Evolutionary conservation across 106 monocot genomes (phyloP).

Genomic region (Dendrobium catenatum): DNA sequence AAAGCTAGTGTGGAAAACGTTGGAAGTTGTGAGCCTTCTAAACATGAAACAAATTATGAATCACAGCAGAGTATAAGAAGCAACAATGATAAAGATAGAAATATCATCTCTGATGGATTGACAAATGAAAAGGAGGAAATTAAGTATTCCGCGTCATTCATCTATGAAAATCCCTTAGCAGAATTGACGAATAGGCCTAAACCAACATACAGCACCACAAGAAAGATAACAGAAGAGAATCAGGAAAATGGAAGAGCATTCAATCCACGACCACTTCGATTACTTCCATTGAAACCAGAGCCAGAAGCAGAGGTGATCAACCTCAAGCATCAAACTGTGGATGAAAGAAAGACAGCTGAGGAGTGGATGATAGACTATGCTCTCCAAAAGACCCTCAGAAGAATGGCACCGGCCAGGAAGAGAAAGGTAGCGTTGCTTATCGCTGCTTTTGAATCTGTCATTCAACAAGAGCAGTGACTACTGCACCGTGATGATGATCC

Average conservation of each 20-base stretch:
- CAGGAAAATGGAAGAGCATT: slow-evolving; percentile 6
- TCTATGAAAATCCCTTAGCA: slow-evolving; percentile 5
- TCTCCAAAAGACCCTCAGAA: slow-evolving; percentile 34
- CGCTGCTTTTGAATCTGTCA: slow-evolving; percentile 61
- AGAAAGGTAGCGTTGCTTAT: slow-evolving; percentile 62
- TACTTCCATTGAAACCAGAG: slow-evolving; percentile 29
- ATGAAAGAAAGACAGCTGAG: slow-evolving; percentile 59
- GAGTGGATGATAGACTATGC: slow-evolving; percentile 77
- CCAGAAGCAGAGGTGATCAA: slow-evolving; percentile 43
- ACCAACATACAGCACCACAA: not conserved
- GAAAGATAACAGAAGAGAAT: not conserved
- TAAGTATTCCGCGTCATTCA: not conserved
- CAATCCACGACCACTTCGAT: slow-evolving; percentile 29
- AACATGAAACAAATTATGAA: not conserved
- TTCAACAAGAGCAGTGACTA: slow-evolving; percentile 6
- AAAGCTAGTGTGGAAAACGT: not conserved
- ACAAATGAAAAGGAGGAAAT: slow-evolving; percentile 7
- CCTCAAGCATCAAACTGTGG: slow-evolving; percentile 49
- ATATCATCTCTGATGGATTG: not conserved
- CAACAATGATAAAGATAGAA: not conserved
- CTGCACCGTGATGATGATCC: not conserved
- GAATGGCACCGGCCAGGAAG: slow-evolving; percentile 39
- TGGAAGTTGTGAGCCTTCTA: not conserved
- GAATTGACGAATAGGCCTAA: not conserved
- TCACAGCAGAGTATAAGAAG: not conserved